phyloP scores from a whole-genome alignment of 768 basidiomycete genomes.

The Chalciporus piperatus region DNA sequence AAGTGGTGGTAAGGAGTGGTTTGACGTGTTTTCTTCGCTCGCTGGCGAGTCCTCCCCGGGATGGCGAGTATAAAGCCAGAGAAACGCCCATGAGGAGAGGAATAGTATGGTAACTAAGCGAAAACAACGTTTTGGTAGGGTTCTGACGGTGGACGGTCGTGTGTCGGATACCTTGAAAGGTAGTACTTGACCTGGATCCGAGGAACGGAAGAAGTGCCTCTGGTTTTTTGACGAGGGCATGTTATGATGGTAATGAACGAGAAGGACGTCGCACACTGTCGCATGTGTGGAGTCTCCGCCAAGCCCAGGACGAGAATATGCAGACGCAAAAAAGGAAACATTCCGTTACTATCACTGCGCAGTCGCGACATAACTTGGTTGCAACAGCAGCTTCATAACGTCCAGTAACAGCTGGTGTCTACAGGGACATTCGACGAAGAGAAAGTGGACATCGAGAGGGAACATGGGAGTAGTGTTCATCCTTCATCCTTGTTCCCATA shows the following conservation, averaged over 20 bases:
- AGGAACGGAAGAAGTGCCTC: conserved; percentile 3
- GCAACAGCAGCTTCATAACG: too few species aligned
- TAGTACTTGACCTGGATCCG: conserved; percentile 10
- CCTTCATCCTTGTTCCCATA: neutral
- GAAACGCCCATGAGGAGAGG: conserved; percentile 10
- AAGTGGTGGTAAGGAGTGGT: conserved; percentile 39
- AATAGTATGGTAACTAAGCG: conserved; percentile 15
- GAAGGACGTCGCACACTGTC: neutral
- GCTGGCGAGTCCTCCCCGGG: neutral
- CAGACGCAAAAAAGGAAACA: neutral
- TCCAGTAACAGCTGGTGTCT: too few species aligned
- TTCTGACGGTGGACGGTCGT: neutral
- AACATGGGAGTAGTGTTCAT: too few species aligned
- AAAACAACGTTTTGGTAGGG: conserved; percentile 3
- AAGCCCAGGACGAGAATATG: neutral
- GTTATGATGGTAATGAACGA: conserved; percentile 6
- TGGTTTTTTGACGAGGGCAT: conserved; percentile 10
- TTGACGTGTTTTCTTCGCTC: neutral
- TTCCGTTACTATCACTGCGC: neutral
- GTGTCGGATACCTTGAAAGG: conserved; percentile 15
- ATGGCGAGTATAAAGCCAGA: conserved; percentile 14
- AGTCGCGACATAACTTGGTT: neutral
- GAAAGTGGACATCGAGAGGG: too few species aligned
- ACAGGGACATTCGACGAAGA: too few species aligned
- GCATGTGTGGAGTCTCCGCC: neutral